These are phyloP conservation scores for Agaricus sinodeliciosus DNA, from an alignment of 768 basidiomycete genomes.

Conservation along the genomic window DNA sequence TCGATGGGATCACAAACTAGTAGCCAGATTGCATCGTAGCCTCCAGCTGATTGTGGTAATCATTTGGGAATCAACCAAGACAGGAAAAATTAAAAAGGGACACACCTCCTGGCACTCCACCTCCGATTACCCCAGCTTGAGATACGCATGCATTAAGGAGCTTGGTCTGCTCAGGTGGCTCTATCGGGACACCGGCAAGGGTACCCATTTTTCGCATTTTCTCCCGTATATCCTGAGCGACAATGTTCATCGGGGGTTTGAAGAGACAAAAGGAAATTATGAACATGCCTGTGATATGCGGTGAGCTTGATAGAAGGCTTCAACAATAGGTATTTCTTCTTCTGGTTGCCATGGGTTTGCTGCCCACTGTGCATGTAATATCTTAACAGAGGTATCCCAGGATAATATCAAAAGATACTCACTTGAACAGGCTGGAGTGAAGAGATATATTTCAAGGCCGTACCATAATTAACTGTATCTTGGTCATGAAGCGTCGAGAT, in stretches of 20 bases:
- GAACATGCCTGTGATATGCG: slow-evolving; percentile 48
- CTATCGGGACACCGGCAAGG: slow-evolving; percentile 75
- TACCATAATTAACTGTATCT: slow-evolving; percentile 45
- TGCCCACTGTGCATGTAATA: slow-evolving; percentile 39
- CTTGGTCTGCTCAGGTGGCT: slow-evolving; percentile 80
- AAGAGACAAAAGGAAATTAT: neutral
- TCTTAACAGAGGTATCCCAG: neutral
- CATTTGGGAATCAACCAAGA: neutral
- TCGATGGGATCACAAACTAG: slow-evolving; percentile 63
- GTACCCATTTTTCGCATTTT: slow-evolving; percentile 85
- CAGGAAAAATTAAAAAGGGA: slow-evolving; percentile 4
- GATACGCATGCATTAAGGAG: slow-evolving; percentile 74
- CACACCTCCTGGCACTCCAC: slow-evolving; percentile 94
- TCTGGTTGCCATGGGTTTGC: slow-evolving; percentile 47
- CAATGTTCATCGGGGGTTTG: neutral
- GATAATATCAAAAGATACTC: slow-evolving; percentile 5
- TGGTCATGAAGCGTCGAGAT: slow-evolving; percentile 43
- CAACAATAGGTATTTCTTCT: slow-evolving; percentile 37
- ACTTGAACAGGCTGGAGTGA: slow-evolving; percentile 54
- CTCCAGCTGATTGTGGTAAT: slow-evolving; percentile 61
- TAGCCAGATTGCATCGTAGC: slow-evolving; percentile 96
- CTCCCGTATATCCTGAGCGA: slow-evolving; percentile 57
- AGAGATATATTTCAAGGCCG: slow-evolving; percentile 57
- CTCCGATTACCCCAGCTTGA: slow-evolving; percentile 83
- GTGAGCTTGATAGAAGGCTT: slow-evolving; percentile 54